A percentile compares a stretch with the other conserved stretches of the same genome.
These are phyloP conservation scores for Alternaria angustiovoidea DNA, from an alignment of 2,329 filamentous ascomycete species.

Conservation along the genomic window DNA sequence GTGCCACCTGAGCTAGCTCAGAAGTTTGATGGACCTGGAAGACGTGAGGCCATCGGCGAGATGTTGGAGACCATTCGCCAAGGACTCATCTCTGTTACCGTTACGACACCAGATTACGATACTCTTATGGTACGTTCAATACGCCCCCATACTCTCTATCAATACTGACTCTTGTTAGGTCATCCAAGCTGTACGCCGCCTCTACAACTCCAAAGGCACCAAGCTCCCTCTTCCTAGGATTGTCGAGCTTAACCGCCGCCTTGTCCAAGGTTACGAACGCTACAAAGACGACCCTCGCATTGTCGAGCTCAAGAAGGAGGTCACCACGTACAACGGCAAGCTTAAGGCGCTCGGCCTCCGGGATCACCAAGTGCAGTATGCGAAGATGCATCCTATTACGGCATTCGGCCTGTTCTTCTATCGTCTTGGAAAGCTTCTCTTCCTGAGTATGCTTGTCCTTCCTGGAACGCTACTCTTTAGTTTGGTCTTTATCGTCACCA, in stretches of 20 bases:
- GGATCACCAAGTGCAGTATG: slow-evolving; percentile 94
- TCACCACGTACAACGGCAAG: slow-evolving; percentile 86
- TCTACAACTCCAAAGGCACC: slow-evolving; percentile 95
- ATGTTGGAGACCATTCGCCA: slow-evolving; percentile 88
- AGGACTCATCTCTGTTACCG: slow-evolving; percentile 84
- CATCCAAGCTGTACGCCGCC: slow-evolving; percentile 88
- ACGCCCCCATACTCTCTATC: accelerated
- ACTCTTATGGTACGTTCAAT: slow-evolving; percentile 75
- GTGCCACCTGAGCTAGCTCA: slow-evolving; percentile 83
- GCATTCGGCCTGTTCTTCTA: slow-evolving; percentile 82
- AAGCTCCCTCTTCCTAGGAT: slow-evolving; percentile 91
- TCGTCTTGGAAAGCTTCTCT: slow-evolving; percentile 76
- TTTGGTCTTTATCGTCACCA: slow-evolving; percentile 49
- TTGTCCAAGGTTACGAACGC: slow-evolving; percentile 89
- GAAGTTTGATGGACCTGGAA: slow-evolving; percentile 77
- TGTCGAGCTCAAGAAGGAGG: slow-evolving; percentile 74
- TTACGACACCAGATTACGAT: slow-evolving; percentile 92
- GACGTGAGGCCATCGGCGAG: slow-evolving; percentile 82
- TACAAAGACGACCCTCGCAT: slow-evolving; percentile 93
- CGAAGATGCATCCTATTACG: slow-evolving; percentile 78
- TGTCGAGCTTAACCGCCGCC: slow-evolving; percentile 89
- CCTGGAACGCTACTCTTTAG: slow-evolving; percentile 88
- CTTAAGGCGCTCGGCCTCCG: slow-evolving; percentile 85
- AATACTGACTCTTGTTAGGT: slow-evolving; percentile 59
- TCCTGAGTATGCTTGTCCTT: slow-evolving; percentile 81